A percentile compares a stretch with the other conserved stretches of the same genome.
These are phyloP conservation scores for Emydomyces testavorans DNA, from an alignment of 2,329 filamentous ascomycete genomes.

Conservation along the genomic window DNA sequence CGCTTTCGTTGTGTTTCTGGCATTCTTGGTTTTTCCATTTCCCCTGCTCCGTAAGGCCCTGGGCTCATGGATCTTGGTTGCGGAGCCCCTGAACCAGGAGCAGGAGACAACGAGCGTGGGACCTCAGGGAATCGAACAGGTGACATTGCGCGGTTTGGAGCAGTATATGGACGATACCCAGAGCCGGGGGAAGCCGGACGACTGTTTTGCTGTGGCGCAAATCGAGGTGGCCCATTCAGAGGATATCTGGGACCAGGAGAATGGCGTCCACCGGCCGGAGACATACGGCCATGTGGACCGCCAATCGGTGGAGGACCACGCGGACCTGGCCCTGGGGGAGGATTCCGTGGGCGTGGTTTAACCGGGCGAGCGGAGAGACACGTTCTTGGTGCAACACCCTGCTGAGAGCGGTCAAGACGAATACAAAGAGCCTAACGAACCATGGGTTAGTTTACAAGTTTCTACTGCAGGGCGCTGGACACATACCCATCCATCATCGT, in stretches of 20 bases:
- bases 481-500: constrained; percentile 95
- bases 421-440: constrained; percentile 68
- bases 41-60: constrained; percentile 34
- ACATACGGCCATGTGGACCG: constrained; percentile 26
- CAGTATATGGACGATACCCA: constrained; percentile 22
- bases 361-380: constrained; percentile 87
- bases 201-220: constrained; percentile 26
- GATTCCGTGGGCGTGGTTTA: constrained; percentile 57
- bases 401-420: constrained; percentile 75
- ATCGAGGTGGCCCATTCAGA: background rate
- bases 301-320: constrained; percentile 26
- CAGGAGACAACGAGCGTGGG: constrained; percentile 39
- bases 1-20: constrained; percentile 30
- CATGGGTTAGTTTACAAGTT: constrained; percentile 25
- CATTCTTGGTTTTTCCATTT: constrained; percentile 32
- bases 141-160: constrained; percentile 25
- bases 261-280: constrained; percentile 21
- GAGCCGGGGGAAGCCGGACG: constrained; percentile 25
- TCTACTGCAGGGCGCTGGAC: background rate
- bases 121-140: constrained; percentile 23
- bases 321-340: constrained; percentile 28
- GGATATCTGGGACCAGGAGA: constrained; percentile 19
- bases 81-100: constrained; percentile 33
- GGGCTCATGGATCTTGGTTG: constrained; percentile 37
- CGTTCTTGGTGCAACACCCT: constrained; percentile 87